Evolutionary conservation across 2,329 filamentous ascomycete species (phyloP).

Genomic region (Graphiopsis chlorocephala): DNA sequence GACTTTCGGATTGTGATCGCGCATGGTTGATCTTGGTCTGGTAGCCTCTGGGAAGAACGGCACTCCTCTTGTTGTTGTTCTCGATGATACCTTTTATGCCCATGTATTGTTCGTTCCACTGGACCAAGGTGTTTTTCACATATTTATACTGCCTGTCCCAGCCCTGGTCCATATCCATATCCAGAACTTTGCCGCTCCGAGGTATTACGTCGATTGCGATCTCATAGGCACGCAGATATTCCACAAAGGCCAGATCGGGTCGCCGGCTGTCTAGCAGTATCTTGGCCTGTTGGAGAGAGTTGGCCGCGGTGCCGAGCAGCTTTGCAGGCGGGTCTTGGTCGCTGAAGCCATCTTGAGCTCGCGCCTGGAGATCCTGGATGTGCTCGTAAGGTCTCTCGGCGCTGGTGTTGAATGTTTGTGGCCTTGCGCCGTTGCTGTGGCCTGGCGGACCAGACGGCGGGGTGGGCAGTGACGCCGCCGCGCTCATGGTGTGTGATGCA

Average conservation of each 20-base stretch:
- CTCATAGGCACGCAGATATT: slow-evolving; percentile 79
- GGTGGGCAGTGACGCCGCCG: slow-evolving; percentile 24
- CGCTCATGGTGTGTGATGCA: slow-evolving; percentile 28
- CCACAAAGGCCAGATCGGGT: slow-evolving; percentile 73
- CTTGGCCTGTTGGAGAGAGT: slow-evolving; percentile 51
- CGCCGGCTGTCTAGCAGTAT: slow-evolving; percentile 55
- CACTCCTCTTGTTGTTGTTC: slow-evolving; percentile 55
- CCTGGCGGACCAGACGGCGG: slow-evolving; percentile 12
- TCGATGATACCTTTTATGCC: slow-evolving; percentile 51
- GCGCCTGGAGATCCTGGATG: slow-evolving; percentile 44
- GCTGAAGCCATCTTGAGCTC: slow-evolving; percentile 36
- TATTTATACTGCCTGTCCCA: slow-evolving; percentile 40
- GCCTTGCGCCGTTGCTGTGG: slow-evolving; percentile 14
- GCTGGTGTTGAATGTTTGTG: slow-evolving; percentile 20
- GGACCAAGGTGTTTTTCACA: slow-evolving; percentile 28
- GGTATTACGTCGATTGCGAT: slow-evolving; percentile 76
- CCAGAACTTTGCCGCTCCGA: slow-evolving; percentile 48
- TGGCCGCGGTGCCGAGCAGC: slow-evolving; percentile 42
- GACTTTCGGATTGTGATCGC: slow-evolving; percentile 22
- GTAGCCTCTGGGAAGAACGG: slow-evolving; percentile 32
- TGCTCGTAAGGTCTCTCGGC: slow-evolving; percentile 31
- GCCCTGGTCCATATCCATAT: slow-evolving; percentile 12
- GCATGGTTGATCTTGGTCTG: slow-evolving; percentile 17
- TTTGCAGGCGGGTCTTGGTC: slow-evolving; percentile 27
- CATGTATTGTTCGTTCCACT: slow-evolving; percentile 42